Evolutionary conservation across 2,329 filamentous ascomycete species (phyloP), one percentile per base, ranked within the genome.

Genomic region (Xylariomycetidae sp.): DNA sequence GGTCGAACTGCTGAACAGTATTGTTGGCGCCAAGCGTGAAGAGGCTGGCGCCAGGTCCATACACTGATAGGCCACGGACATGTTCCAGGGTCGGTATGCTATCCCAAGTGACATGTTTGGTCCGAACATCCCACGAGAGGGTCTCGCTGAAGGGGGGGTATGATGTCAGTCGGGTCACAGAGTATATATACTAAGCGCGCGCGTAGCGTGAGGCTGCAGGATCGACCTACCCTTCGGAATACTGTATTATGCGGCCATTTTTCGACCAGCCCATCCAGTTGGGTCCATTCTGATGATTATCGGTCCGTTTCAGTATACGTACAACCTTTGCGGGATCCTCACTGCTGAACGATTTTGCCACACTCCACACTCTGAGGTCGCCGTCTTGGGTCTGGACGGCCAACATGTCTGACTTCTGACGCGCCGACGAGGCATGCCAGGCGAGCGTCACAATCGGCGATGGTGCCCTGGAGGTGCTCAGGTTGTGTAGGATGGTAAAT

Each of bases 241-340:
- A 89, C 62, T 98, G 92, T 44, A 98, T 80, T 45, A 98, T 88
- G 46, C 89, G 84, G 25, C 92, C 92, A 65, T 95, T 97, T 64
- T 96, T 97, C 0, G 92, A 97, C 92, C 92, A 98, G 14, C 81
- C 85, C 70, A 96, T 89, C 92, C 92, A 98, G 57, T 94, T 95
- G 23, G 86, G 83, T 2, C 88, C 88, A 3, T 78, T 65, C 20
- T 78, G 67, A 46, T 75, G 80, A 45, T 80, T 80, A 41, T 95
- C 88, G 6, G 80, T 80, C 49, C 85, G 75, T 58, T 87, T 90
- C 30, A 98, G 66, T 17, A 94, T 82, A 42, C 92, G 76, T 39
- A 97, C 94, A 6, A 96, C 85, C 53, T 89, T 90, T 22, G 89
- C 89, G 13, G 82, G 73, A 47, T 95, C 85, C 30, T 74, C 78